Percentiles rank a stretch among this genome's conserved stretches.
Evolutionary conservation across 2,329 filamentous ascomycete genomes (phyloP).

Genomic region (Aphanocladium album): DNA sequence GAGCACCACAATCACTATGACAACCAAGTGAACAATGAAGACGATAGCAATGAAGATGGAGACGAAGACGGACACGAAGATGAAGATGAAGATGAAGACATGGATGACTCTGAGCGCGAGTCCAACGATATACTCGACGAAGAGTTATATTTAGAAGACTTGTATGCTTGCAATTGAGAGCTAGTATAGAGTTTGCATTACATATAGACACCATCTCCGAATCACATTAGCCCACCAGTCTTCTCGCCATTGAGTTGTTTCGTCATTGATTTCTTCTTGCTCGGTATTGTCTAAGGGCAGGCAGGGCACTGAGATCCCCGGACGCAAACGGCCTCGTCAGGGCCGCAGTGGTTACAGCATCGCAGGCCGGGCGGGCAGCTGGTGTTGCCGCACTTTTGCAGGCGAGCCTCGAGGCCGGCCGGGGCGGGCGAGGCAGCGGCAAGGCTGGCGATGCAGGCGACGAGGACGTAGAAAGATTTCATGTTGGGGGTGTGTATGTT

Average conservation of each 20-base stretch:
- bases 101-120: not conserved
- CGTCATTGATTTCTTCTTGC: too few species aligned
- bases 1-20: not conserved
- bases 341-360: constrained; percentile 1
- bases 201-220: too few species aligned
- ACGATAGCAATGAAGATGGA: not conserved
- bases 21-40: not conserved
- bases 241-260: too few species aligned
- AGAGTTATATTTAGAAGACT: too few species aligned
- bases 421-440: constrained; percentile 3
- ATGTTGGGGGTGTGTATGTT: not conserved
- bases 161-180: too few species aligned
- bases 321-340: not conserved
- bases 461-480: not conserved
- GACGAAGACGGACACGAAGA: not conserved
- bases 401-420: not conserved
- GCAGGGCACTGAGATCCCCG: not conserved
- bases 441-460: not conserved
- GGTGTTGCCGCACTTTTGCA: not conserved
- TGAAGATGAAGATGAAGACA: not conserved
- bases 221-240: too few species aligned
- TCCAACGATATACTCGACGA: not conserved
- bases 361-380: not conserved
- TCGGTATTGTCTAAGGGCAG: not conserved
- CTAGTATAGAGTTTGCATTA: too few species aligned